Percentiles rank a stretch among this genome's conserved stretches.
Evolutionary conservation across 805 yeast species (phyloP).

Genomic region (Lachancea meyersii): DNA sequence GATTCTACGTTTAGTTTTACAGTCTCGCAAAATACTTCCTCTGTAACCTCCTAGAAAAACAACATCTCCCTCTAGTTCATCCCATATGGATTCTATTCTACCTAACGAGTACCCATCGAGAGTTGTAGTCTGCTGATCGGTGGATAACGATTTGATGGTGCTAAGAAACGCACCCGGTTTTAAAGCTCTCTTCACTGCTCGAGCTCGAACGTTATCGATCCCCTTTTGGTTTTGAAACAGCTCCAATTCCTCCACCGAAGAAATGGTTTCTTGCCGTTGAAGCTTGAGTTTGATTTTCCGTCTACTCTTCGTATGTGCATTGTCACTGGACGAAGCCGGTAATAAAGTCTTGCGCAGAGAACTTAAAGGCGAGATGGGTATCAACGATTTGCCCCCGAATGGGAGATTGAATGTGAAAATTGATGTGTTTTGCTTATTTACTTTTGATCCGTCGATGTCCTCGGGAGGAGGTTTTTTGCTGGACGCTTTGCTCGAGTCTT

Average conservation of each 20-base stretch:
- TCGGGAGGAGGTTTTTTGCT: slow-evolving; percentile 4
- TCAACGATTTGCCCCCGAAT: slow-evolving; percentile 31
- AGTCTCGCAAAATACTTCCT: slow-evolving; percentile 70
- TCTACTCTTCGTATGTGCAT: slow-evolving; percentile 9
- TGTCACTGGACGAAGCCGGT: slow-evolving; percentile 12
- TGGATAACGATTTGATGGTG: slow-evolving; percentile 18
- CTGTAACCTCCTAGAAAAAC: slow-evolving; percentile 84
- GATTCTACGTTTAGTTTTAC: slow-evolving; percentile 54
- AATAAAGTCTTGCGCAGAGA: slow-evolving; percentile 15
- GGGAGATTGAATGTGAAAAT: slow-evolving; percentile 37
- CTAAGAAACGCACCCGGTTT: slow-evolving; percentile 38
- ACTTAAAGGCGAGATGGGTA: slow-evolving; percentile 14
- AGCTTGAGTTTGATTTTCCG: slow-evolving; percentile 30
- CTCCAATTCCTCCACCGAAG: slow-evolving; percentile 58
- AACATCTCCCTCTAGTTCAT: slow-evolving; percentile 67
- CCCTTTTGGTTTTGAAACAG: slow-evolving; percentile 49
- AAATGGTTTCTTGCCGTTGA: slow-evolving; percentile 49
- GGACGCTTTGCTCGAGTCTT: neutral
- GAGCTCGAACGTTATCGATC: slow-evolving; percentile 57
- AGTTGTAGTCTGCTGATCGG: slow-evolving; percentile 17
- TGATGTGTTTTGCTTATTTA: slow-evolving; percentile 23
- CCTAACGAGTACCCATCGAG: slow-evolving; percentile 22
- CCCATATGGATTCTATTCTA: slow-evolving; percentile 42
- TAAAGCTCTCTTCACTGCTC: slow-evolving; percentile 64
- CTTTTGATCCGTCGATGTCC: slow-evolving; percentile 11